phyloP scores from a whole-genome alignment of 768 basidiomycete genomes.

The Lactarius sanguifluus region DNA sequence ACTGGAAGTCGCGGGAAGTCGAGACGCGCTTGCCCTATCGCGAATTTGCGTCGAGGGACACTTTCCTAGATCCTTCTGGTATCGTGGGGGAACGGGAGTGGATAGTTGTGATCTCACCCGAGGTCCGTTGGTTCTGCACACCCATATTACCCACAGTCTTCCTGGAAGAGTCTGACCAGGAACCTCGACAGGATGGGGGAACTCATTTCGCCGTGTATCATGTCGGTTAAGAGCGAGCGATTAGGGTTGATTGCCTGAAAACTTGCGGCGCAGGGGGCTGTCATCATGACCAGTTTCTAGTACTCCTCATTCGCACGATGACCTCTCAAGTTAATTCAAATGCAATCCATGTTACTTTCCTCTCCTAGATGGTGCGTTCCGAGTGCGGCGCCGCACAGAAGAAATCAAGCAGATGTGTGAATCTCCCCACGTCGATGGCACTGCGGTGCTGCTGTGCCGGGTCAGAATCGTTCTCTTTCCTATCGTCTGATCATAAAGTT shows the following conservation, averaged over 20 bases:
- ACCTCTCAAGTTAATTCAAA: too few relatives aligned
- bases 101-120: not conserved
- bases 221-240: not conserved
- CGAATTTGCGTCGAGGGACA: not conserved
- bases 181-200: constrained; percentile 3
- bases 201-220: constrained; percentile 8
- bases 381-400: not conserved
- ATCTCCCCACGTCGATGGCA: not conserved
- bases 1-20: not conserved
- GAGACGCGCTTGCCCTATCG: constrained; percentile 12
- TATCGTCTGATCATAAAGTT: not conserved
- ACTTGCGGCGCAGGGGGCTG: not conserved
- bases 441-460: not conserved
- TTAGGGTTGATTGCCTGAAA: not conserved
- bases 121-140: not conserved
- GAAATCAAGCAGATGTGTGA: not conserved
- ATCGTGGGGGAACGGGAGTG: constrained; percentile 10
- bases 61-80: too few relatives aligned
- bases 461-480: not conserved
- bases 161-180: not conserved
- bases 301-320: not conserved
- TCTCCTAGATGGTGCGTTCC: not conserved
- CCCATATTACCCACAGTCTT: too few relatives aligned
- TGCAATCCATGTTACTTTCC: not conserved
- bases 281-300: not conserved